Percentiles rank a stretch among this genome's conserved stretches.
Evolutionary conservation across 495 filamentous ascomycete species (phyloP).

Genomic region (Penicilliopsis zonata): DNA sequence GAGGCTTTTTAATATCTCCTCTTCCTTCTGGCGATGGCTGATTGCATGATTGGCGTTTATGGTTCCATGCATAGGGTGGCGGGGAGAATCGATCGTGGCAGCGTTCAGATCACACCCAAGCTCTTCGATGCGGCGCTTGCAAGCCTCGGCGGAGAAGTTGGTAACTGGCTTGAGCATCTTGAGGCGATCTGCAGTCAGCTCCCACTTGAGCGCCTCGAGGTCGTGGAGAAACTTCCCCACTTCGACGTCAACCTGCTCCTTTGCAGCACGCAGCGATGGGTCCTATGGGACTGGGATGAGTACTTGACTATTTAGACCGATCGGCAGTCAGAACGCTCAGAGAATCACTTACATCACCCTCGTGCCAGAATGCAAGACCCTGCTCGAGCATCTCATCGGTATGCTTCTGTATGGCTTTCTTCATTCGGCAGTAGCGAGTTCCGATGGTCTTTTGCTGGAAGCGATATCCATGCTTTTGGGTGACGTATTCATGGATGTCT

Average conservation of each 20-base stretch:
- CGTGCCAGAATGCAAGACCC: conserved; percentile 23
- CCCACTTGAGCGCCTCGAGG: conserved; percentile 6
- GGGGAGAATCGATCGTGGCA: no score
- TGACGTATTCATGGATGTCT: neutral
- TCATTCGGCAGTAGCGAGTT: conserved; percentile 22
- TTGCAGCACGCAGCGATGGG: no score
- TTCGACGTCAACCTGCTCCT: conserved; percentile 4
- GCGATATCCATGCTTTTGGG: neutral
- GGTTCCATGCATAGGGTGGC: no score
- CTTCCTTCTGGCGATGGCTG: no score
- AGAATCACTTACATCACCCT: conserved; percentile 22
- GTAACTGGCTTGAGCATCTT: conserved; percentile 4
- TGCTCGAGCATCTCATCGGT: conserved; percentile 20
- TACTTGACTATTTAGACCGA: no score
- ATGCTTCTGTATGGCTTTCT: conserved; percentile 10
- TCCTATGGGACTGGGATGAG: no score
- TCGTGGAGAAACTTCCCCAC: neutral
- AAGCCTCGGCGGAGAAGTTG: conserved; percentile 7
- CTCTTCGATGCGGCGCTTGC: conserved; percentile 4
- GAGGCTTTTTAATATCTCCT: no score
- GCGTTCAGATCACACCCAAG: no score
- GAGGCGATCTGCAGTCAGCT: conserved; percentile 1
- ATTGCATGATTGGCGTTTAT: no score
- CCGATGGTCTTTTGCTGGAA: conserved; percentile 17
- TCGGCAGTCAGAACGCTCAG: no score